Base-by-base conservation (phyloP, 2,329 filamentous ascomycete species). In the Colletotrichum lindemuthianum region DNA sequence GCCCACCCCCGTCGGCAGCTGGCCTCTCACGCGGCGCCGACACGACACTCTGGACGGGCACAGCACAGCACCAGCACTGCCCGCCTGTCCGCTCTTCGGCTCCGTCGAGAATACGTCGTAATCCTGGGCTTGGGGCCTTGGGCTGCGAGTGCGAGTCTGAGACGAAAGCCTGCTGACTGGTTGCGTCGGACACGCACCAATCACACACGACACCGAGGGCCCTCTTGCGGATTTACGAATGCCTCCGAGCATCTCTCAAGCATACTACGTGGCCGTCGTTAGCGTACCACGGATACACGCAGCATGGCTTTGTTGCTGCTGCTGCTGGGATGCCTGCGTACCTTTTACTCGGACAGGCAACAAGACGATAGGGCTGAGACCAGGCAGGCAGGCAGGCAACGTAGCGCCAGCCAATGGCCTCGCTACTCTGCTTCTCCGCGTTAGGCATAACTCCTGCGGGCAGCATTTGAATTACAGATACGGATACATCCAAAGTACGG, bases 181-280 rank as follows among this genome's bases (percentile, higher is more conserved):
- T 34, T 47, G 37, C 32, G 55, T 64, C 63, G 58, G 45, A 57
- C 45, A 56, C 34, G 51, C 58, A 15, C 63, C 58, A 65, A 65
- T 65, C 63, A 52, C 12, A 50, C 12, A 32, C 36, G 51, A 34
- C 61, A 47, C 45, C 61, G 45, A 52, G 58, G 12, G 41, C 39
- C 44, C 43, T 40, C 47, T 40, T 63, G 39, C 60, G 60, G 60
- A 63, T 43, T 54, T 65, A 65, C 58, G 61, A 61, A 56, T 56
- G 50, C 24, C 58, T 33, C 58, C 61, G 61, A 65, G 61, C 44
- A 54, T 24, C 24, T 24, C 24, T 24, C 24, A 32, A 11, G 15
- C 13, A 15, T n/a, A 43, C 11, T 8, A 45, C 10, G 43, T 45
- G 24, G 15, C n/a, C 24, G 41, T 13, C 13, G 41, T 43, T 13